Conservation (phyloP, 352 stramenopile species). For the Phytophthora fragariae region DNA sequence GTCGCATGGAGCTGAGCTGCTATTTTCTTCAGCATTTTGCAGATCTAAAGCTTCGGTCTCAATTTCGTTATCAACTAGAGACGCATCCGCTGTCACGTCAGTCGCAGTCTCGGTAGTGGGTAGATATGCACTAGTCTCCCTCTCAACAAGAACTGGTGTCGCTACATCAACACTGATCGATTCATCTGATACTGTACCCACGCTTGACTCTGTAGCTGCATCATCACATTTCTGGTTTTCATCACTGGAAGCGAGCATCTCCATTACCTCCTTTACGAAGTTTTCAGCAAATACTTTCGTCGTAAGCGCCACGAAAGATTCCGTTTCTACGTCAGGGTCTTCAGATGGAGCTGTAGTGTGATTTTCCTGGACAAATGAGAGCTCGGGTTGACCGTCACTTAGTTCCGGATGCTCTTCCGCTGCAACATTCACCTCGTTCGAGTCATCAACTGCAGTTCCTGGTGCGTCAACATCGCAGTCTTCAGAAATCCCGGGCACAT, state of each 20-base stretch:
- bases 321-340: neutral
- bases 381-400: neutral
- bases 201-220: neutral
- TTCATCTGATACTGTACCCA: neutral
- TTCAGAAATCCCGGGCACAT: too few relatives aligned
- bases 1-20: neutral
- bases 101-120: neutral
- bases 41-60: neutral
- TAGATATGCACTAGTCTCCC: neutral
- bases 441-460: neutral
- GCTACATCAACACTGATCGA: neutral
- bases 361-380: neutral
- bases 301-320: constrained; percentile 1
- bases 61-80: neutral
- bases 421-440: neutral
- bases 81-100: neutral
- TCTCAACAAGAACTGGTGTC: neutral
- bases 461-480: neutral
- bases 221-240: constrained; percentile 9
- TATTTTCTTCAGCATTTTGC: neutral
- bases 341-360: neutral
- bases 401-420: neutral
- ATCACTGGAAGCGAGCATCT: constrained; percentile 1
- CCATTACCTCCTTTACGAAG: constrained; percentile 30
- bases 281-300: constrained; percentile 19